These are phyloP conservation scores for Starmerella tilneyi DNA, from an alignment of 805 yeast genomes.

Conservation along the genomic window DNA sequence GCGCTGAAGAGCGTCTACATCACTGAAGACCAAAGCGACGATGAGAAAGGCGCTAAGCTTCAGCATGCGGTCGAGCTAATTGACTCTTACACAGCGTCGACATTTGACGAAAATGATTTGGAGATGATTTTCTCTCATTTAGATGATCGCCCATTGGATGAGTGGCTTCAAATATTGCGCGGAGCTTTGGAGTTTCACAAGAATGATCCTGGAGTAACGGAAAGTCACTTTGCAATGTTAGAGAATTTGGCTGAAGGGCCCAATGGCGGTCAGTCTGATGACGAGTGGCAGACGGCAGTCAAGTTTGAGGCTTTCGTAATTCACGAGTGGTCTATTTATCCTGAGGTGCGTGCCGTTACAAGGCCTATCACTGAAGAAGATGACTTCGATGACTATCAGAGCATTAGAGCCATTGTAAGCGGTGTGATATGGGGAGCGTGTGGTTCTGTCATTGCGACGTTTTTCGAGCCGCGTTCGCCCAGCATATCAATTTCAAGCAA, in stretches of 20 bases:
- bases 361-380: slow-evolving; percentile 44
- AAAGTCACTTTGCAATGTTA: slow-evolving; percentile 32
- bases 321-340: slow-evolving; percentile 43
- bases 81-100: slow-evolving; percentile 45
- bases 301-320: slow-evolving; percentile 38
- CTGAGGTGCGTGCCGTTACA: slow-evolving; percentile 49
- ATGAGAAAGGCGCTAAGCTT: slow-evolving; percentile 12
- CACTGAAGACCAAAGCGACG: slow-evolving; percentile 31
- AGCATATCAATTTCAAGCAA: slow-evolving; percentile 39
- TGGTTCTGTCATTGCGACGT: slow-evolving; percentile 36
- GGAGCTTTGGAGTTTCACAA: slow-evolving; percentile 36
- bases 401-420: slow-evolving; percentile 42
- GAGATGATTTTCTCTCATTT: slow-evolving; percentile 12
- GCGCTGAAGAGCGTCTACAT: too few species aligned
- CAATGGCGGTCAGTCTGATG: slow-evolving; percentile 6
- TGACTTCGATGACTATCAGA: slow-evolving; percentile 31
- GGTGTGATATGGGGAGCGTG: slow-evolving; percentile 43
- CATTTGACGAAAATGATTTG: slow-evolving; percentile 21
- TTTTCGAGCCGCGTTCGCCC: slow-evolving; percentile 43
- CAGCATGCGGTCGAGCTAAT: slow-evolving; percentile 30
- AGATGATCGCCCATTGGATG: slow-evolving; percentile 30
- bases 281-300: slow-evolving; percentile 19
- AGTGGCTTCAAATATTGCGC: slow-evolving; percentile 36
- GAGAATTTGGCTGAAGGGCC: slow-evolving; percentile 22
- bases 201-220: slow-evolving; percentile 41